phyloP scores from a whole-genome alignment of 495 filamentous ascomycete species.

The Aspergillus diversus region DNA sequence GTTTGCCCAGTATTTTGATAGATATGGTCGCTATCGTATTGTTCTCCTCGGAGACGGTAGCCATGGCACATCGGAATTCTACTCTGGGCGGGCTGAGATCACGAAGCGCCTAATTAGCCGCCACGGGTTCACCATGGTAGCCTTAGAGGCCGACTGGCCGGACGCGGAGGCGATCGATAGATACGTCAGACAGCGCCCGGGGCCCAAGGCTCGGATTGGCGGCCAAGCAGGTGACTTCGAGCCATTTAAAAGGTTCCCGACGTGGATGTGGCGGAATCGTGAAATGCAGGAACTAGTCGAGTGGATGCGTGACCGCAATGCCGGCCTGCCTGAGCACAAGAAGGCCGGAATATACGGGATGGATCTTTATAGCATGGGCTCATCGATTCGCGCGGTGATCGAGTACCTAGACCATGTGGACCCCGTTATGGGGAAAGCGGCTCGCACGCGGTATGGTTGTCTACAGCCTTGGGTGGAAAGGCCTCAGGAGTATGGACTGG shows the following conservation, averaged over 20 bases:
- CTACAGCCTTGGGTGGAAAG: conserved; percentile 57
- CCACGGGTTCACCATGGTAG: conserved; percentile 60
- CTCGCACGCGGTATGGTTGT: conserved; percentile 50
- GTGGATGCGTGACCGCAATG: conserved; percentile 57
- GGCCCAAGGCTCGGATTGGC: conserved; percentile 37
- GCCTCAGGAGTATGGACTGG: conserved; percentile 56
- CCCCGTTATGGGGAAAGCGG: conserved; percentile 46
- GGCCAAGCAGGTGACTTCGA: conserved; percentile 30
- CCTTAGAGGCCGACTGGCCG: conserved; percentile 63
- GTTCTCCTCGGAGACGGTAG: conserved; percentile 60
- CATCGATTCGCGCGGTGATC: conserved; percentile 55
- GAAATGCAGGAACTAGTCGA: conserved; percentile 61
- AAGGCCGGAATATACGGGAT: conserved; percentile 57
- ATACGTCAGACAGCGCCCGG: conserved; percentile 55
- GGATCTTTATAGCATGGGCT: conserved; percentile 59
- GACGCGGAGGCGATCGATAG: conserved; percentile 60
- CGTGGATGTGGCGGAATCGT: conserved; percentile 65
- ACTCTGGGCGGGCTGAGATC: conserved; percentile 56
- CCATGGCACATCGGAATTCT: conserved; percentile 65
- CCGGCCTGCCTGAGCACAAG: conserved; percentile 27
- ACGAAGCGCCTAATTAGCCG: conserved; percentile 55
- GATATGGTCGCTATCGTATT: conserved; percentile 45
- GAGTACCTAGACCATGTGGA: conserved; percentile 57
- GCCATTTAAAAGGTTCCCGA: conserved; percentile 59
- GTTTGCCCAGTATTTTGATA: conserved; percentile 50